phyloP scores from a whole-genome alignment of 495 filamentous ascomycete genomes.

The Daldinia concentrica region DNA sequence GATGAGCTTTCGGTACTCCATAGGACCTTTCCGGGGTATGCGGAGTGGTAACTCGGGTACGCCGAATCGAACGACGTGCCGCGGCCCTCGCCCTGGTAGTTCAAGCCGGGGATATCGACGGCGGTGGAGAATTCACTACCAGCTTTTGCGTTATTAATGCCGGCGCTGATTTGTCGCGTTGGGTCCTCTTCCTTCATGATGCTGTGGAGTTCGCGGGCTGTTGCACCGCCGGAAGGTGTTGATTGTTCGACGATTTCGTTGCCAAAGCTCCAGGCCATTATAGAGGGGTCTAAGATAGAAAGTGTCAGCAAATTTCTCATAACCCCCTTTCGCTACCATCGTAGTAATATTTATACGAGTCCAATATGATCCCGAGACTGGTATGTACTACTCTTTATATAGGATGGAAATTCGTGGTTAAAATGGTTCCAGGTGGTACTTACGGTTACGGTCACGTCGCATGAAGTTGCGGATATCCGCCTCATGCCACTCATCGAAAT shows the following conservation, averaged over 20 bases:
- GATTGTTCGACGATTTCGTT: constrained; percentile 59
- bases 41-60: constrained; percentile 50
- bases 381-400: too few relatives aligned
- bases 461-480: constrained; percentile 57
- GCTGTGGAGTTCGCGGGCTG: constrained; percentile 44
- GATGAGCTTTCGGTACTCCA: constrained; percentile 56
- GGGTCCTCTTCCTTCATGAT: constrained; percentile 54
- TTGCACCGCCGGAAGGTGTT: constrained; percentile 40
- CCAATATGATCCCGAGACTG: background rate
- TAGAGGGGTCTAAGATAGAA: constrained; percentile 49
- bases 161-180: constrained; percentile 51
- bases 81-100: constrained; percentile 61
- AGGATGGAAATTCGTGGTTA: too few relatives aligned
- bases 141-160: constrained; percentile 52
- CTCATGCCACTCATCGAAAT: constrained; percentile 60
- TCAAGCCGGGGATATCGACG: constrained; percentile 56
- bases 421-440: background rate
- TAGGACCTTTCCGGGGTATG: constrained; percentile 57
- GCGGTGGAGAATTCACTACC: constrained; percentile 45
- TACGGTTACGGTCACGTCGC: constrained; percentile 59
- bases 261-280: constrained; percentile 59
- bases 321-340: background rate
- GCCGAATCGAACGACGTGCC: constrained; percentile 46
- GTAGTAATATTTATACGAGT: background rate
- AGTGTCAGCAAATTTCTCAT: background rate